Evolutionary conservation across 805 yeast species (phyloP).

Genomic region (Candida anglica): DNA sequence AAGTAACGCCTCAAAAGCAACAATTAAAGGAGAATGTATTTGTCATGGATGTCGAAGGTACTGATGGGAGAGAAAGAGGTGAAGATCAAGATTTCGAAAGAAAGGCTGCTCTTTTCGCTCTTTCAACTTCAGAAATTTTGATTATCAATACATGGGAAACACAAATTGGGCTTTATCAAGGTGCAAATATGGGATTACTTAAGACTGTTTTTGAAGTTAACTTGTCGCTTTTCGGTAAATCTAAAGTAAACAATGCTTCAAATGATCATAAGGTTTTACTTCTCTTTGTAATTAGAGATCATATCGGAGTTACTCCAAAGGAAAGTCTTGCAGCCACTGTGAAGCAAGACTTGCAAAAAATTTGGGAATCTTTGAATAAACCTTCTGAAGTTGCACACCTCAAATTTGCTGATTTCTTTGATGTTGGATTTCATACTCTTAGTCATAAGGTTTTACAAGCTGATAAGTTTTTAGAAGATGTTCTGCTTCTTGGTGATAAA

Average conservation of each 20-base stretch:
- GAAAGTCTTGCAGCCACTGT: slow-evolving; percentile 66
- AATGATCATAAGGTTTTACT: slow-evolving; percentile 59
- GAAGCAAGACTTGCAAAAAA: slow-evolving; percentile 62
- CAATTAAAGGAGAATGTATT: slow-evolving; percentile 43
- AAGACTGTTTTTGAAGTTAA: slow-evolving; percentile 97
- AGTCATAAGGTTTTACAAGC: slow-evolving; percentile 83
- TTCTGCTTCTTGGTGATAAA: slow-evolving; percentile 58
- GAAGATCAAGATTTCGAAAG: slow-evolving; percentile 98
- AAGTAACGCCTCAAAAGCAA: slow-evolving; percentile 5
- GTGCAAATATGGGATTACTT: slow-evolving; percentile 93
- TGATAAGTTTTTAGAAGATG: slow-evolving; percentile 61
- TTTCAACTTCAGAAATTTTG: slow-evolving; percentile 85
- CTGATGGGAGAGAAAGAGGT: slow-evolving; percentile 96
- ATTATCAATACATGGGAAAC: slow-evolving; percentile 96
- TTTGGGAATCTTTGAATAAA: slow-evolving; percentile 76
- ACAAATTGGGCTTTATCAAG: slow-evolving; percentile 95
- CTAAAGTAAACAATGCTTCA: slow-evolving; percentile 25
- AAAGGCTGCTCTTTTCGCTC: slow-evolving; percentile 91
- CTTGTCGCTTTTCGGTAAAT: slow-evolving; percentile 72
- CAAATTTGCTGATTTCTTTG: slow-evolving; percentile 73
- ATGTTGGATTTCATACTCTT: slow-evolving; percentile 73
- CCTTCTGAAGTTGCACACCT: slow-evolving; percentile 60
- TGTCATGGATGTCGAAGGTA: slow-evolving; percentile 97
- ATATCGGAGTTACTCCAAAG: slow-evolving; percentile 81
- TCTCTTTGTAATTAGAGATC: slow-evolving; percentile 89